Conservation (phyloP, 1,284 basidiomycete genomes). For the Melampsora larici-populina region DNA sequence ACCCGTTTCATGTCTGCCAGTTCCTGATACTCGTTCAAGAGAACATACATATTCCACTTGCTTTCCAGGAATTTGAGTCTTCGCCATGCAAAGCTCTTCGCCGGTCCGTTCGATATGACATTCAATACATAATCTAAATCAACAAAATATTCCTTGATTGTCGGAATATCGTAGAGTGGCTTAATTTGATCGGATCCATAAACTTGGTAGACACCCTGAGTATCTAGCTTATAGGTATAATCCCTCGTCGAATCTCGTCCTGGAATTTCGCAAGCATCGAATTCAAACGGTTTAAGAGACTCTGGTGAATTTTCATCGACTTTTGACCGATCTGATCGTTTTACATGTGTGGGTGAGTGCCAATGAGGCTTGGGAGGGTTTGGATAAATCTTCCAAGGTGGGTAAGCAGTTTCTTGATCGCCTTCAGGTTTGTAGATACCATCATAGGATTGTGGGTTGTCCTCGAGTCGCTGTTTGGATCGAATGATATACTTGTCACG, state of each 20-base stretch:
- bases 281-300: constrained; percentile 60
- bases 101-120: constrained; percentile 65
- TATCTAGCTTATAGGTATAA: constrained; percentile 71
- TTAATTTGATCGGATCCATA: constrained; percentile 58
- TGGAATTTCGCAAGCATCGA: constrained; percentile 69
- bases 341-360: constrained; percentile 63
- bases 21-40: constrained; percentile 93
- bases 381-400: constrained; percentile 80
- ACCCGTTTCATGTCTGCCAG: constrained; percentile 88
- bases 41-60: constrained; percentile 90
- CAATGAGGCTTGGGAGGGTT: constrained; percentile 86
- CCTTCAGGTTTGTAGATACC: constrained; percentile 61
- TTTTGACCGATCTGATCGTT: constrained; percentile 58
- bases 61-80: constrained; percentile 88
- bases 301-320: constrained; percentile 43
- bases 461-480: constrained; percentile 75
- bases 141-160: constrained; percentile 87
- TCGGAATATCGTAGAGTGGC: constrained; percentile 75
- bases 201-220: constrained; percentile 81
- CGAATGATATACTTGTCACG: constrained; percentile 86
- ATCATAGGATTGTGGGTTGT: constrained; percentile 86
- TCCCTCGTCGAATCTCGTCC: constrained; percentile 56
- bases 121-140: constrained; percentile 76
- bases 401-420: constrained; percentile 59
- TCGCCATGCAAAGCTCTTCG: constrained; percentile 92